Evolutionary conservation across 225 moss, liverwort and hornwort species (phyloP).

Genomic region (Climacium dendroides): DNA sequence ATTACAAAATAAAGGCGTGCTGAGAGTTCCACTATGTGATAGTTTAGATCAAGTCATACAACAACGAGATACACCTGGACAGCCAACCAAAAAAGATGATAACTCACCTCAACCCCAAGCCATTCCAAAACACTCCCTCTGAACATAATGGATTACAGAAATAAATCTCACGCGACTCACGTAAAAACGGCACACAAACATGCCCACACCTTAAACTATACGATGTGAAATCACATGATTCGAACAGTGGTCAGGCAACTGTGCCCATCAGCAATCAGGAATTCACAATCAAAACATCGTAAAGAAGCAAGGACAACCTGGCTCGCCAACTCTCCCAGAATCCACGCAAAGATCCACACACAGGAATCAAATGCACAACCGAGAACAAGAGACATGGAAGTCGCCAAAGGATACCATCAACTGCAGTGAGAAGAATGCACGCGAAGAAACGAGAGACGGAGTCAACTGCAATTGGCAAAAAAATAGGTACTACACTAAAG

Average conservation of each 20-base stretch:
- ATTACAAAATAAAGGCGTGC: not conserved
- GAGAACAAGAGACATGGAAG: too few relatives aligned
- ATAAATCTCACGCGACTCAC: accelerated
- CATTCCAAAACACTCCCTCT: too few relatives aligned
- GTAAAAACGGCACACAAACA: too few relatives aligned
- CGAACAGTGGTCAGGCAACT: too few relatives aligned
- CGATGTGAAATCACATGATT: too few relatives aligned
- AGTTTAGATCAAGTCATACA: not conserved
- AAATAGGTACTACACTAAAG: slow-evolving; percentile 3
- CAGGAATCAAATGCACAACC: not conserved
- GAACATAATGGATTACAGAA: accelerated
- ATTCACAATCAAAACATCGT: accelerated
- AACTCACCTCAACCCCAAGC: too few relatives aligned
- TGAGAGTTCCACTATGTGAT: not conserved
- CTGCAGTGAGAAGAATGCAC: not conserved
- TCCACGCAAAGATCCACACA: not conserved
- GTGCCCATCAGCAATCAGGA: accelerated
- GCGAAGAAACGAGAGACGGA: not conserved
- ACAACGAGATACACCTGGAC: too few relatives aligned
- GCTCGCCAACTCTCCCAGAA: not conserved
- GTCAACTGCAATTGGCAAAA: slow-evolving; percentile 5
- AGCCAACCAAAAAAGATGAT: too few relatives aligned
- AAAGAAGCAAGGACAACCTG: accelerated
- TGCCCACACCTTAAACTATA: too few relatives aligned
- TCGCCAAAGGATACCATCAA: not conserved